Evolutionary conservation across 345 rosid genomes (phyloP), one percentile per base, ranked within the genome.

Genomic region (Melaleuca quinquenervia): DNA sequence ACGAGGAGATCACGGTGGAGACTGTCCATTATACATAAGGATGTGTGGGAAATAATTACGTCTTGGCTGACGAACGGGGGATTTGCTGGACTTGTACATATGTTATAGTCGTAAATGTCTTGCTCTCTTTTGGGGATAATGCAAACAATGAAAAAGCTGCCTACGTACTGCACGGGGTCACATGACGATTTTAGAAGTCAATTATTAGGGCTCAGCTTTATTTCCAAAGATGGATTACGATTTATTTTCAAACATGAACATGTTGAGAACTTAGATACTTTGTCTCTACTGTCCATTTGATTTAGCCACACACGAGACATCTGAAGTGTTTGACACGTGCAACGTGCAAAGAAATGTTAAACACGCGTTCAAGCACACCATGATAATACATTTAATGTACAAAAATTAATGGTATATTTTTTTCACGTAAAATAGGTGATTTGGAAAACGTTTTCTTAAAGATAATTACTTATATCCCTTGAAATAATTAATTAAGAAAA

Each of bases 61-160:
- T 56, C 6, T 26, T 56, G 62, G 27, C 62, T 56, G 29, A 56
- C 62, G 62, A 56, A 56, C 4, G 24, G n/a, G 70, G 70, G 70
- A 41, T 5, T 58, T 6, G 70, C 32, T 58, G 12, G 96, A 89
- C 87, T 89, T 92, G 76, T 91, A n/a, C 70, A 58, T 11, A 16
- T 5, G 53, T 0, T 89, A 90, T 11, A 24, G 62, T 24, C 62
- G 24, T 2, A 27, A 56, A 10, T 56, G 62, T 56, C 75, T 27
- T 16, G 24, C 76, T 64, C 44, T 29, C 22, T 29, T 41, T 29
- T 6, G 21, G 44, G 22, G 44, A 29, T 11, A 36, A 3, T 53
- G 20, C 56, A 64, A 64, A 64, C 20, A 7, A 15, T 15, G 22
- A 53, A 53, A 53, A 53, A 53, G 22, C 76, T 16, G 36, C 45